Evolutionary conservation across 2,329 filamentous ascomycete species (phyloP), one percentile per base, ranked within the genome.

Genomic region (Stromatinia cepivora): DNA sequence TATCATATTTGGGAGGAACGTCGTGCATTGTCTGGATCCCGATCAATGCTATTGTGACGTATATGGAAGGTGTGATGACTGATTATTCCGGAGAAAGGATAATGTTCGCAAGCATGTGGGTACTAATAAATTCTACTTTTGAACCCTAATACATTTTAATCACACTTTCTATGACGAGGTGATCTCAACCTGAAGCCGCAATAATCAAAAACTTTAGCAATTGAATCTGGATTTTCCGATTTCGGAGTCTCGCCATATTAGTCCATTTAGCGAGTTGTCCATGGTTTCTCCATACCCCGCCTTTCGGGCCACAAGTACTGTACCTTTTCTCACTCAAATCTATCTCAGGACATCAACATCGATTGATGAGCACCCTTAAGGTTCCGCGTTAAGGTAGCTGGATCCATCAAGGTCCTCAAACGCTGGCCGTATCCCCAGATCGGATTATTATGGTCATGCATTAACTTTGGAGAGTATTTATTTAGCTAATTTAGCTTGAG

Each of bases 1-100:
- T 76, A 82, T 88, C 70, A 86, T 88, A 15, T 88, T 88, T 74
- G 85, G 85, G 69, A 84, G 86, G 72, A 78, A 83, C 34, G 72
- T 73, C 31, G 69, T 75, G 4, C 61, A 74, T 36, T 77, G 76
- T 62, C 72, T 73, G 6, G 56, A 67, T 39, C 72, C 74, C 25
- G 70, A 77, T 71, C 48, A 76, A 0, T 78, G 76, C 50, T 76
- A 77, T 61, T 78, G 76, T 63, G 76, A 77, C 70, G 76, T 75
- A 1, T 78, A 73, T 67, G 76, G 76, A 0, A 70, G 77, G 7
- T 77, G 76, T 58, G 73, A 77, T 71, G 74, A 73, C 31, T 71
- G 34, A 39, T 9, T 17, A 0, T 15, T 39, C 13, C 10, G 22
- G 22, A 42, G 59, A 70, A 42, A 15, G 13, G 11, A 20, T 69